A percentile compares a stretch with the other conserved stretches of the same genome.
These are phyloP conservation scores for Mercurialis annua DNA, from an alignment of 345 rosid species.

Conservation along the genomic window DNA sequence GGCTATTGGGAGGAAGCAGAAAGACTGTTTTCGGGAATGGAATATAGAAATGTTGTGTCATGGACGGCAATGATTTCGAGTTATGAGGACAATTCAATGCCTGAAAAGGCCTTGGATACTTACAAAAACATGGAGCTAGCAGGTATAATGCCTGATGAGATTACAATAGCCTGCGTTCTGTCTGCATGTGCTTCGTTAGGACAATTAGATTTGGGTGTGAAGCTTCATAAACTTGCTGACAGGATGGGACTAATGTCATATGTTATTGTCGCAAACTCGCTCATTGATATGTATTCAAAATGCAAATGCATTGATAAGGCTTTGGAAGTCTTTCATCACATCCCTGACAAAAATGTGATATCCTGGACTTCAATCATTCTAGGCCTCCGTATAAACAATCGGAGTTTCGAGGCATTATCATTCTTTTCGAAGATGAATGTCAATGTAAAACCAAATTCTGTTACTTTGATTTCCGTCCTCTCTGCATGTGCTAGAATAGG, in stretches of 20 bases:
- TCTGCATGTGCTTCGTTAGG: conserved; percentile 28
- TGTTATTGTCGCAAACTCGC: conserved; percentile 26
- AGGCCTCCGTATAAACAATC: conserved; percentile 28
- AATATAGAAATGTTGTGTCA: conserved; percentile 29
- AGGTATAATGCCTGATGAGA: conserved; percentile 24
- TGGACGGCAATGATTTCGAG: conserved; percentile 35
- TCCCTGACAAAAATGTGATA: conserved; percentile 27
- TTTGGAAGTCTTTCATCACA: conserved; percentile 26
- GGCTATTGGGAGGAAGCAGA: conserved; percentile 30
- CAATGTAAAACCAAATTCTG: conserved; percentile 23
- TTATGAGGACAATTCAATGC: conserved; percentile 21
- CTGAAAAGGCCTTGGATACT: conserved; percentile 29
- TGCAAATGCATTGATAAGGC: conserved; percentile 31
- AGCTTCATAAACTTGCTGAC: conserved; percentile 27
- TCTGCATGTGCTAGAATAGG: conserved; percentile 34
- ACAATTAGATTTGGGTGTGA: conserved; percentile 27
- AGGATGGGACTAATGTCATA: conserved; percentile 24
- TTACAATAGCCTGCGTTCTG: conserved; percentile 29
- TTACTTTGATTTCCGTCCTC: conserved; percentile 26
- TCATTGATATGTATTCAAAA: conserved; percentile 35
- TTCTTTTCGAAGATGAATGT: conserved; percentile 24
- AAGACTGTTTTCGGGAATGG: conserved; percentile 21
- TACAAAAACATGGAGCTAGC: conserved; percentile 27
- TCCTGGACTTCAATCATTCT: conserved; percentile 32
- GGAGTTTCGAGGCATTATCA: conserved; percentile 24